Base-by-base conservation (phyloP, 1,284 basidiomycete species). In the Ustilago crameri region DNA sequence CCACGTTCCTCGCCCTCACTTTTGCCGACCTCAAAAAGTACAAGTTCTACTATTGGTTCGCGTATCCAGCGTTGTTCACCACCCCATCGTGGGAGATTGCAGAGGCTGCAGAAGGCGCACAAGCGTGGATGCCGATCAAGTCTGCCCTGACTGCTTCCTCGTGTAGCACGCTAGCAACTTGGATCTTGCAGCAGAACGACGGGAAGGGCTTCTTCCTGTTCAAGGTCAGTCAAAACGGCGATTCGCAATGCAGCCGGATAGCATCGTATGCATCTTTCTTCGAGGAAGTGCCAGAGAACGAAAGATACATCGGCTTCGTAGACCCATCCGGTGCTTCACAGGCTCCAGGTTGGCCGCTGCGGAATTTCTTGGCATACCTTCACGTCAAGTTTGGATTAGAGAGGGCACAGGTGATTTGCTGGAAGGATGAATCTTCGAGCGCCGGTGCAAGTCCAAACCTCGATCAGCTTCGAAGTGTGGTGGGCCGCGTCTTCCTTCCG, bases 11-110 rank as follows among this genome's bases (percentile, higher is more conserved):
- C 15, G 86, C 96, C 24, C 91, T 98, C 73, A 93, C 93, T 0
- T 98, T 91, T 78, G 92, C 96, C 0, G 96, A 98, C 84, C 89
- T 98, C 62, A 98, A 98, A 87, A 97, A 95, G 84, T 98, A 95
- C 86, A 91, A 91, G 70, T 98, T 93, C 83, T 94, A 91, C 82
- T 97, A 98, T 84, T 98, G 95, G 95, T 97, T 97, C 78, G 92
- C 92, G 0, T 96, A 97, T 83, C 96, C 96, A 0, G 93, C 93
- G 0, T 89, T 98, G 58, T 89, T 91, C 0, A 87, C 71, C 1
- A 70, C 70, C 35, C 78, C 80, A 0, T 56, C 67, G 3, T 82
- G 81, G 81, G 89, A 93, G 84, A 87, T 93, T 58, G 84, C 86
- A 17, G 84, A 86, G 3, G 87, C 87, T 5, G 90, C 3, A 2